Percentiles rank a stretch among this genome's conserved stretches.
These are phyloP conservation scores for Calonectria hongkongensis DNA, from an alignment of 2,329 filamentous ascomycete genomes.

Conservation along the genomic window DNA sequence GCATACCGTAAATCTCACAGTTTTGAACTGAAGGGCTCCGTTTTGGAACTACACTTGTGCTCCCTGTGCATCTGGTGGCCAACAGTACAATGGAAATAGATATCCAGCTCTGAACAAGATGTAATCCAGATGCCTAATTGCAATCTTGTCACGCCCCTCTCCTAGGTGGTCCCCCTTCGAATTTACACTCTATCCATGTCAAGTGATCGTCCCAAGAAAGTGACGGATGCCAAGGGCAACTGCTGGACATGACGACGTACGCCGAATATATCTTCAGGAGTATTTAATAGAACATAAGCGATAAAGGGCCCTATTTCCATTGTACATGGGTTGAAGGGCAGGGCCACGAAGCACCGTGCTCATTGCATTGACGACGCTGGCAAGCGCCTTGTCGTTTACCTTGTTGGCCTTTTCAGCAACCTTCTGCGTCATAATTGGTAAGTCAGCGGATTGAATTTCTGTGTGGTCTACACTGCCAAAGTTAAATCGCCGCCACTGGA, in stretches of 20 bases:
- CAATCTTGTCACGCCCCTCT: not conserved
- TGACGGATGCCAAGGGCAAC: not conserved
- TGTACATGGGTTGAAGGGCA: not conserved
- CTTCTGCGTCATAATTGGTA: no score
- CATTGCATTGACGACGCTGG: not conserved
- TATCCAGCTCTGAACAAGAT: not conserved
- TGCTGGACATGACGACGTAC: not conserved
- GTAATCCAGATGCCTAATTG: not conserved
- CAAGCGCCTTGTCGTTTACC: not conserved
- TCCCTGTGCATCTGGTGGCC: no score
- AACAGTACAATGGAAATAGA: not conserved
- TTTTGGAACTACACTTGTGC: not conserved
- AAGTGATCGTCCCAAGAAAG: not conserved
- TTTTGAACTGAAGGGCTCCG: conserved; percentile 1
- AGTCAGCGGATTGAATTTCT: no score
- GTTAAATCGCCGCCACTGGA: conserved; percentile 5
- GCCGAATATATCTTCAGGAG: no score
- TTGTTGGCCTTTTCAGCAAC: not conserved
- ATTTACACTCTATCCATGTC: not conserved
- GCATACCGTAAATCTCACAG: not conserved
- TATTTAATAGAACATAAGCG: not conserved
- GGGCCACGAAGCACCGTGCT: not conserved
- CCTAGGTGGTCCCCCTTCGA: not conserved
- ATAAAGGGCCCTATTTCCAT: not conserved
- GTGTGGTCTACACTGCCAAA: not conserved